A percentile compares a stretch with the other conserved stretches of the same genome.
These are phyloP conservation scores for Jatropha curcas DNA, from an alignment of 345 rosid genomes.

Conservation along the genomic window DNA sequence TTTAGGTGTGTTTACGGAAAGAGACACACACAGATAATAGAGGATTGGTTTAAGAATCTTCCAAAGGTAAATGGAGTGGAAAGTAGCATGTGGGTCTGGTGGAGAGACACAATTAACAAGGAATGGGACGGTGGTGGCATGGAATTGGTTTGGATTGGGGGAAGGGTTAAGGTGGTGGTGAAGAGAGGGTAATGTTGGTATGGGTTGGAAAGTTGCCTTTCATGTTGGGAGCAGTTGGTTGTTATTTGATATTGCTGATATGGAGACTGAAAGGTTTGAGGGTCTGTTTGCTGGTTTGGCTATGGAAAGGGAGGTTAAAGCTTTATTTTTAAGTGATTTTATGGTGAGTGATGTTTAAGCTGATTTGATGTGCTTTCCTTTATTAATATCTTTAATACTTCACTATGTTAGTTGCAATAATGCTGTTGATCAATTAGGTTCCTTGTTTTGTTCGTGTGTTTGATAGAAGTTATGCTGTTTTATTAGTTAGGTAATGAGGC, in stretches of 20 bases:
- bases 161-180: constrained; percentile 62
- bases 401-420: no score
- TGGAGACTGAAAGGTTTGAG: constrained; percentile 65
- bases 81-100: constrained; percentile 34
- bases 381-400: background rate
- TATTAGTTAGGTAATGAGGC: background rate
- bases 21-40: constrained; percentile 53
- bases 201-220: constrained; percentile 57
- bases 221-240: constrained; percentile 61
- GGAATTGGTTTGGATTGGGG: constrained; percentile 97
- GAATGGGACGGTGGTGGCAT: constrained; percentile 95
- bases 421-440: background rate
- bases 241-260: constrained; percentile 71
- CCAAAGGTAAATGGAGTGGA: constrained; percentile 34
- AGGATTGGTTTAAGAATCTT: constrained; percentile 60
- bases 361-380: constrained; percentile 3
- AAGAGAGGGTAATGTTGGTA: constrained; percentile 51
- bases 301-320: constrained; percentile 73
- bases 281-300: constrained; percentile 70
- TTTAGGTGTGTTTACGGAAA: constrained; percentile 58
- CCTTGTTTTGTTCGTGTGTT: background rate
- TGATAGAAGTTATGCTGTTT: background rate
- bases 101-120: constrained; percentile 45
- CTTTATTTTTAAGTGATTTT: constrained; percentile 76
- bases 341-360: constrained; percentile 46